Conservation (phyloP, 768 basidiomycete genomes). For the Tylopilus felleus region DNA sequence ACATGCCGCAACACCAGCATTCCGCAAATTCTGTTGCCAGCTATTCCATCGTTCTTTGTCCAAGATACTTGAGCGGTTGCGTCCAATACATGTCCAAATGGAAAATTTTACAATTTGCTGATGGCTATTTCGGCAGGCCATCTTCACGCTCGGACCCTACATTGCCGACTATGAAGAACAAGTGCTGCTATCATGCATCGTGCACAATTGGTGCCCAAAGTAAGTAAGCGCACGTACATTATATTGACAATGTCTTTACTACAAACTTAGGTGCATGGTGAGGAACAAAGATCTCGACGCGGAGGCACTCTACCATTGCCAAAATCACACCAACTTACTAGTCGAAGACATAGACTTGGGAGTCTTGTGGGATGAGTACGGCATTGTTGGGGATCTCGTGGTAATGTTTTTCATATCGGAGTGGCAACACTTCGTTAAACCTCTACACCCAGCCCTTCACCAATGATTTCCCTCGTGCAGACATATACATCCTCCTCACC, state of each 20-base stretch:
- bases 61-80: no score
- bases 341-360: neutral
- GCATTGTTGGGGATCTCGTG: no score
- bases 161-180: constrained; percentile 43
- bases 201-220: constrained; percentile 33
- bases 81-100: no score
- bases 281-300: neutral
- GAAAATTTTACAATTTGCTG: neutral
- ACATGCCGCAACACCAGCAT: neutral
- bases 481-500: constrained; percentile 26
- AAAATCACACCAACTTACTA: neutral
- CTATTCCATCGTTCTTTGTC: neutral
- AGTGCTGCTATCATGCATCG: constrained; percentile 29
- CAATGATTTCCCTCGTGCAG: constrained; percentile 25
- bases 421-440: no score
- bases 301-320: neutral
- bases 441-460: constrained; percentile 29
- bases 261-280: neutral
- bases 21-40: neutral
- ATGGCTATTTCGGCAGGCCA: neutral
- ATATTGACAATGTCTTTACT: no score
- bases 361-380: constrained; percentile 25
- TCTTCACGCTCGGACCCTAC: constrained; percentile 27
- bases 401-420: no score
- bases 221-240: neutral